A percentile compares a stretch with the other conserved stretches of the same genome.
phyloP scores from a whole-genome alignment of 2,329 filamentous ascomycete species.

The Phyllosticta citriasiana region DNA sequence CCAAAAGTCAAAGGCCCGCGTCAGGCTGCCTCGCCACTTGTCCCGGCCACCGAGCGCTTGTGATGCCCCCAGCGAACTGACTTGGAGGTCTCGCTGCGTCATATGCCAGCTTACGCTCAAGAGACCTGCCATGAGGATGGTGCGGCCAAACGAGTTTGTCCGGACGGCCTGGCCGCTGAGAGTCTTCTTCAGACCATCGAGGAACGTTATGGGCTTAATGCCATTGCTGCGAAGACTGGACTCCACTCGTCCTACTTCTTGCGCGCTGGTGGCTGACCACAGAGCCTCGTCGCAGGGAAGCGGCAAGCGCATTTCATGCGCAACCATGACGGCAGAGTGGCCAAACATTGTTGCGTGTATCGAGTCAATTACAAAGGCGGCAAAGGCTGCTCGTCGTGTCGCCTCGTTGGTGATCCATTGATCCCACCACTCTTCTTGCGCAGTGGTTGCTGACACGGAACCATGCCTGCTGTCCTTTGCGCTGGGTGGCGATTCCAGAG shows the following conservation, averaged over 20 bases:
- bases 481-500: slow-evolving; percentile 74
- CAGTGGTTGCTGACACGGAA: slow-evolving; percentile 44
- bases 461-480: slow-evolving; percentile 50
- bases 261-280: slow-evolving; percentile 82
- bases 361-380: slow-evolving; percentile 88
- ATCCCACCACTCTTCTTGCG: slow-evolving; percentile 82
- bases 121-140: slow-evolving; percentile 86
- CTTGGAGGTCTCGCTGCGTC: slow-evolving; percentile 90
- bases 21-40: slow-evolving; percentile 80
- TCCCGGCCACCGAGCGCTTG: slow-evolving; percentile 76
- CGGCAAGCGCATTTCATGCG: slow-evolving; percentile 85
- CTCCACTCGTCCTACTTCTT: slow-evolving; percentile 78
- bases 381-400: slow-evolving; percentile 80
- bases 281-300: slow-evolving; percentile 86
- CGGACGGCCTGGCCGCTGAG: slow-evolving; percentile 75
- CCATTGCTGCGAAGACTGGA: slow-evolving; percentile 70
- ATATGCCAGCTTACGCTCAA: slow-evolving; percentile 95
- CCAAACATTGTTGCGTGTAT: slow-evolving; percentile 98
- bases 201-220: slow-evolving; percentile 74
- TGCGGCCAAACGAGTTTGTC: slow-evolving; percentile 88
- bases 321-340: slow-evolving; percentile 93
- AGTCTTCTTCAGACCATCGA: slow-evolving; percentile 84
- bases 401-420: slow-evolving; percentile 93
- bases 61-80: slow-evolving; percentile 73
- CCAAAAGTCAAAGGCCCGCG: slow-evolving; percentile 87